Evolutionary conservation across 164 flowering plant genomes (phyloP).

Genomic region (Magnolia kwangsiensis): DNA sequence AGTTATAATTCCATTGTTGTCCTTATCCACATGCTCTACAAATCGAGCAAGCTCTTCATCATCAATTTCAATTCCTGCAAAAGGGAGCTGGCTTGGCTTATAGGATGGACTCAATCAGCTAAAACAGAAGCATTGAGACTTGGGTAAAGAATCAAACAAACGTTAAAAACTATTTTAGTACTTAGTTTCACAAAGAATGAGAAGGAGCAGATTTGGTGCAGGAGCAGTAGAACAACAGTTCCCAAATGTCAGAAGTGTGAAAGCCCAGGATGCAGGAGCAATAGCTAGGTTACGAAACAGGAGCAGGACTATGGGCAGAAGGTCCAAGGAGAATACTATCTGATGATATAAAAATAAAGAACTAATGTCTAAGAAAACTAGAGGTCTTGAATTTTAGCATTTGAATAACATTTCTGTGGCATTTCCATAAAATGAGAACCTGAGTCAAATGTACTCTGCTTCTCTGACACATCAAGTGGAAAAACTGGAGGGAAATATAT

Average conservation of each 20-base stretch:
- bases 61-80: slow-evolving; percentile 86
- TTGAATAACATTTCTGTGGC: neutral
- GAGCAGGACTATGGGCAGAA: neutral
- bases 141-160: neutral
- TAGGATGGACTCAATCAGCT: slow-evolving; percentile 34
- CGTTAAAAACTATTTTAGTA: neutral
- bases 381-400: neutral
- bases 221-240: neutral
- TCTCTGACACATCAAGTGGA: neutral
- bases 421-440: neutral
- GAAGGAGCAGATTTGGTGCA: neutral
- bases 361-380: neutral
- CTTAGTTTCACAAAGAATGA: no score
- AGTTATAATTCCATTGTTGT: slow-evolving; percentile 90
- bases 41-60: slow-evolving; percentile 91
- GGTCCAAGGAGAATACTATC: neutral
- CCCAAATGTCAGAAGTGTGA: neutral
- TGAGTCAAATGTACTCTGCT: neutral
- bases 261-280: neutral
- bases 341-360: neutral
- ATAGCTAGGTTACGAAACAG: neutral
- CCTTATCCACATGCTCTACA: slow-evolving; percentile 96
- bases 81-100: slow-evolving; percentile 49
- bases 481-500: no score
- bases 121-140: neutral